phyloP scores from a whole-genome alignment of 129 eudicot genomes.

The Saposhnikovia divaricata region DNA sequence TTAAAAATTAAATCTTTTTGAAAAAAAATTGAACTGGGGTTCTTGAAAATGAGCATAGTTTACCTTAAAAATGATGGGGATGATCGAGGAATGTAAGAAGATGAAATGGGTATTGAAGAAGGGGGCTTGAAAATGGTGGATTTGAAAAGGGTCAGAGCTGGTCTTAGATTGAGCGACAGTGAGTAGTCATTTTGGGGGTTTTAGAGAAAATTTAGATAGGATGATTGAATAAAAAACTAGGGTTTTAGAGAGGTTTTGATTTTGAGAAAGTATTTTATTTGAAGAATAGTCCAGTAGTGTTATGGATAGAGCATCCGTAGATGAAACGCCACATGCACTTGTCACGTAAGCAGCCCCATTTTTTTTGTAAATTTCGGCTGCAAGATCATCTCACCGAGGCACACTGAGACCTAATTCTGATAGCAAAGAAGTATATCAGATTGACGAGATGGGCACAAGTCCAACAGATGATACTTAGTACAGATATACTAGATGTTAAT shows the following conservation, averaged over 20 bases:
- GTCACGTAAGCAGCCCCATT: constrained; percentile 19
- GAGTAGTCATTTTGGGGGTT: constrained; percentile 40
- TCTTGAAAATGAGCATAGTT: neutral
- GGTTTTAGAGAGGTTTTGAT: no score
- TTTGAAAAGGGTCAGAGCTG: constrained; percentile 35
- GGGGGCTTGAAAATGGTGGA: constrained; percentile 29
- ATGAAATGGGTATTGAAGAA: constrained; percentile 15
- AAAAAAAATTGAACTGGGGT: neutral
- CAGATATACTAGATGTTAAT: neutral
- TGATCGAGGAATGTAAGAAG: constrained; percentile 14
- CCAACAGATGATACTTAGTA: neutral
- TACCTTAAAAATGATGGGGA: constrained; percentile 14
- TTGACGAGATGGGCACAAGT: neutral
- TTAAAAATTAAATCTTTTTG: constrained; percentile 6
- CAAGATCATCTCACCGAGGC: constrained; percentile 45
- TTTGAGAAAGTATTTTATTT: no score
- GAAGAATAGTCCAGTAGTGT: constrained; percentile 11
- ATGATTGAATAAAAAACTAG: no score
- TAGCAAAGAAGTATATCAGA: neutral
- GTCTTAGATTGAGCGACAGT: constrained; percentile 35
- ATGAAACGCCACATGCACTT: neutral
- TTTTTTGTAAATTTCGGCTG: neutral
- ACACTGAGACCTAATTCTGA: constrained; percentile 73
- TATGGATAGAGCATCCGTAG: neutral
- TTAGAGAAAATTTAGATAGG: no score